Conservation (phyloP, 1,284 basidiomycete genomes). For the Blastosporella zonata region DNA sequence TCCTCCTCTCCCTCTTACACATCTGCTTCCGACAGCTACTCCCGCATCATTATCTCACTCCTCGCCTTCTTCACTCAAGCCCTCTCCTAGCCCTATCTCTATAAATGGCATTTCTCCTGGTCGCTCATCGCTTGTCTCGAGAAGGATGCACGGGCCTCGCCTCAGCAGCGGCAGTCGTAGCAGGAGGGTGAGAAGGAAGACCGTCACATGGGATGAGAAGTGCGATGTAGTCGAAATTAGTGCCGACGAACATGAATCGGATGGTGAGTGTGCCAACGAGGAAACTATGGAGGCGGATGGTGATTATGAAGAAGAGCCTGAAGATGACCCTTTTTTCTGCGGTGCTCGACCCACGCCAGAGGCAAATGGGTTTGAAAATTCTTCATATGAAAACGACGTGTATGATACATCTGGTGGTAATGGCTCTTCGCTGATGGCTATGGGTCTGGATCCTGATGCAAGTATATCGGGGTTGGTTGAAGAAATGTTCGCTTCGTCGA, state of each 20-base stretch:
- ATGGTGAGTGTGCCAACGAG: slow-evolving; percentile 32
- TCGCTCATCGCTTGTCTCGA: slow-evolving; percentile 76
- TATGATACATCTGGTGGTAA: slow-evolving; percentile 25
- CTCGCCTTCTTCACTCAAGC: slow-evolving; percentile 23
- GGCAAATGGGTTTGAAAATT: slow-evolving; percentile 24
- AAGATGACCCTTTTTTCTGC: slow-evolving; percentile 15
- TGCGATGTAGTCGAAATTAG: slow-evolving; percentile 91
- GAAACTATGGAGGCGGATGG: slow-evolving; percentile 27
- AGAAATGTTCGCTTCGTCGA: slow-evolving; percentile 47
- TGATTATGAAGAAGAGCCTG: slow-evolving; percentile 23
- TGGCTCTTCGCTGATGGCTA: slow-evolving; percentile 25
- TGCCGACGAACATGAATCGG: slow-evolving; percentile 51
- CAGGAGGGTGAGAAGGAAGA: slow-evolving; percentile 64
- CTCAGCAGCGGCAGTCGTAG: slow-evolving; percentile 44
- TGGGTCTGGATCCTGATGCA: slow-evolving; percentile 44
- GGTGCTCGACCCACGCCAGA: slow-evolving; percentile 12
- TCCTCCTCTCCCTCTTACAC: slow-evolving; percentile 21
- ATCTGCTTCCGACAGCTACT: slow-evolving; percentile 21
- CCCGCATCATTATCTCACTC: slow-evolving; percentile 23
- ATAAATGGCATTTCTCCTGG: slow-evolving; percentile 47
- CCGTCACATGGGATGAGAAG: slow-evolving; percentile 82
- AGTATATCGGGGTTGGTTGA: slow-evolving; percentile 65
- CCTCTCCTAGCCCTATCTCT: slow-evolving; percentile 20
- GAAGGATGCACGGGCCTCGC: slow-evolving; percentile 81
- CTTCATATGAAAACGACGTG: slow-evolving; percentile 36